Base-by-base conservation (phyloP, 1,284 basidiomycete genomes). In the Meripilus lineatus region DNA sequence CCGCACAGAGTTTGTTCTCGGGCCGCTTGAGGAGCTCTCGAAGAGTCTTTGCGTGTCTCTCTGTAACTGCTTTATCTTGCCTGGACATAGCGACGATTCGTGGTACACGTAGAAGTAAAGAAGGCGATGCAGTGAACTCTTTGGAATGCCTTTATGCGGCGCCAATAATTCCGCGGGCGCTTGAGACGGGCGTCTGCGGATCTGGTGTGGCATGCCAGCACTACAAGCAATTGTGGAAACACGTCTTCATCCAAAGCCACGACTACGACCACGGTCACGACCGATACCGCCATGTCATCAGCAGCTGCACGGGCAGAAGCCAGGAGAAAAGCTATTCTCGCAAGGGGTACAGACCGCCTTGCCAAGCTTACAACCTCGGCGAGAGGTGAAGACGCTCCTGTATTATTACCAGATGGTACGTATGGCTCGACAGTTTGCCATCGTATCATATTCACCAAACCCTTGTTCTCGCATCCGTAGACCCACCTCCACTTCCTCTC, bases 1-100 rank as follows among this genome's bases (percentile, higher is more conserved):
- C 93, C 1, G 89, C 89, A 57, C 94, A 97, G 17, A 86, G 66
- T 68, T 95, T 98, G 71, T 98, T 99, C 53, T 95, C 93, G 18
- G 90, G 86, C 39, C 72, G 73, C 64, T 89, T 93, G 44, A 96
- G 78, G 25, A 95, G 76, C 55, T 93, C 92, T 40, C 91, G 74
- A 14, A 96, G 76, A 13, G 78, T 84, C 46, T 78, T 77, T 26
- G 90, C 72, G 59, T 90, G 78, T 48, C 78, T 70, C 48, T 93
- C 91, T 3, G 87, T 89, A 0, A 84, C 91, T 1, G 84, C 79
- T 62, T 88, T 92, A 70, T 94, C 91, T 64, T 86, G 84, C 48
- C 74, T 56, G 21, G 80, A 77, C 84, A 86, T 85, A 51, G 54
- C 61, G 11, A 17, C 15, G 11, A 13, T 24, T 21, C 5, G 28